Percentiles rank a stretch among this genome's conserved stretches.
Evolutionary conservation across 345 rosid genomes (phyloP).

Genomic region (Linum tenue): DNA sequence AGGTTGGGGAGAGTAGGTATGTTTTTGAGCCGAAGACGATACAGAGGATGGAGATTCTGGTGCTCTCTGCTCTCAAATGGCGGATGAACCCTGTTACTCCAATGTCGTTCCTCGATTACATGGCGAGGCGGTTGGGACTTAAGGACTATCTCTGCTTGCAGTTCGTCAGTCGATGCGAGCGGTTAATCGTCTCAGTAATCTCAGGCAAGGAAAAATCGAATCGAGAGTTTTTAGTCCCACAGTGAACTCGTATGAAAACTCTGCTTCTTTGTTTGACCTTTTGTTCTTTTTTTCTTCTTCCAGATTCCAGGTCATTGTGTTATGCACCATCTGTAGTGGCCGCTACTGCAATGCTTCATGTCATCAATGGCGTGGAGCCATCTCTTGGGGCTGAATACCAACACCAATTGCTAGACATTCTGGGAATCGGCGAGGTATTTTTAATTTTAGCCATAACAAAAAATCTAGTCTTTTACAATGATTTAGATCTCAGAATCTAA

Average conservation of each 20-base stretch:
- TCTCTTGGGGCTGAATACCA: slow-evolving; percentile 36
- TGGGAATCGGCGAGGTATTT: slow-evolving; percentile 45
- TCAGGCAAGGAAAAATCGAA: slow-evolving; percentile 37
- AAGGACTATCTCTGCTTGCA: slow-evolving; percentile 53
- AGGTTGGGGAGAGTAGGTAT: slow-evolving; percentile 69
- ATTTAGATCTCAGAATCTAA: not conserved
- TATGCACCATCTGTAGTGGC: slow-evolving; percentile 78
- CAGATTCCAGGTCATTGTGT: slow-evolving; percentile 62
- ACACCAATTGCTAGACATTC: slow-evolving; percentile 46
- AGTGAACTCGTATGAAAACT: not conserved
- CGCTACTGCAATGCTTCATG: slow-evolving; percentile 73
- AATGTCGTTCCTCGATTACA: slow-evolving; percentile 67
- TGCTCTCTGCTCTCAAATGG: slow-evolving; percentile 78
- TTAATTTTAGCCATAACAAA: not conserved
- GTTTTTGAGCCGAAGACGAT: slow-evolving; percentile 77
- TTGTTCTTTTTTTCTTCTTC: not conserved
- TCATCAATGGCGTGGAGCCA: slow-evolving; percentile 50
- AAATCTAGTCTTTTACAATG: too few relatives aligned
- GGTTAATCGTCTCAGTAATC: slow-evolving; percentile 46
- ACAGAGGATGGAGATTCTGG: slow-evolving; percentile 92
- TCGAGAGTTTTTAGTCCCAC: slow-evolving; percentile 1
- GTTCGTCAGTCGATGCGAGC: slow-evolving; percentile 57
- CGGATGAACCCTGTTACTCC: slow-evolving; percentile 88
- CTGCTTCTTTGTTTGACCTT: slow-evolving; percentile 1
- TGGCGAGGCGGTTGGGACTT: slow-evolving; percentile 62